A percentile compares a stretch with the other conserved stretches of the same genome.
Evolutionary conservation across 192 early-diverging fungal genomes (phyloP).

Genomic region (Umbelopsis vinacea): DNA sequence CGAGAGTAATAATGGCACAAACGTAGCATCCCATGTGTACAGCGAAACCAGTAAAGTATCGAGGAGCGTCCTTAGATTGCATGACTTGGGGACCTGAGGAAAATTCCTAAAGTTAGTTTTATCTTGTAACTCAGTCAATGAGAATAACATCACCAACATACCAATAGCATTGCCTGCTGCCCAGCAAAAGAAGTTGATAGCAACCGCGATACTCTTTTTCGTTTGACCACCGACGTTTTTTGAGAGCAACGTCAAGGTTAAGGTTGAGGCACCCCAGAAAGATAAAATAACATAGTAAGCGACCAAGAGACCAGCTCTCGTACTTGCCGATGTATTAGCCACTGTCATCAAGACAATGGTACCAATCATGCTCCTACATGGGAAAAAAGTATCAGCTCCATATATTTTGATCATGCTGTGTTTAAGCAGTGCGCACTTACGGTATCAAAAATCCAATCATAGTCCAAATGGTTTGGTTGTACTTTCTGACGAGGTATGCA

Average conservation of each 20-base stretch:
- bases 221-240: constrained; percentile 32
- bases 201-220: constrained; percentile 20
- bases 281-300: constrained; percentile 26
- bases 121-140: background rate
- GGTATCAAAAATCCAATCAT: constrained; percentile 25
- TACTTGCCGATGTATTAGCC: constrained; percentile 4
- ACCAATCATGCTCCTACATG: constrained; percentile 26
- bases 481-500: constrained; percentile 23
- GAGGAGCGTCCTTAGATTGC: constrained; percentile 20
- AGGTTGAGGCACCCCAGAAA: constrained; percentile 26
- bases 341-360: constrained; percentile 32
- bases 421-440: background rate
- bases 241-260: constrained; percentile 20
- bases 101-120: background rate
- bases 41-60: constrained; percentile 27
- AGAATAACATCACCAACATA: background rate
- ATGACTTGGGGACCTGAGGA: constrained; percentile 20
- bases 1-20: background rate
- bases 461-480: constrained; percentile 14
- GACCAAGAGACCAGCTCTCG: constrained; percentile 28
- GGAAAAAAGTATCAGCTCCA: background rate
- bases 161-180: constrained; percentile 30
- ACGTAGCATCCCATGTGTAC: constrained; percentile 30
- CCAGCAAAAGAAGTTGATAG: constrained; percentile 30
- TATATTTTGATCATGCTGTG: background rate